Evolutionary conservation across 2,329 filamentous ascomycete genomes (phyloP), one percentile per base, ranked within the genome.

Genomic region (Fusarium cicatricum): DNA sequence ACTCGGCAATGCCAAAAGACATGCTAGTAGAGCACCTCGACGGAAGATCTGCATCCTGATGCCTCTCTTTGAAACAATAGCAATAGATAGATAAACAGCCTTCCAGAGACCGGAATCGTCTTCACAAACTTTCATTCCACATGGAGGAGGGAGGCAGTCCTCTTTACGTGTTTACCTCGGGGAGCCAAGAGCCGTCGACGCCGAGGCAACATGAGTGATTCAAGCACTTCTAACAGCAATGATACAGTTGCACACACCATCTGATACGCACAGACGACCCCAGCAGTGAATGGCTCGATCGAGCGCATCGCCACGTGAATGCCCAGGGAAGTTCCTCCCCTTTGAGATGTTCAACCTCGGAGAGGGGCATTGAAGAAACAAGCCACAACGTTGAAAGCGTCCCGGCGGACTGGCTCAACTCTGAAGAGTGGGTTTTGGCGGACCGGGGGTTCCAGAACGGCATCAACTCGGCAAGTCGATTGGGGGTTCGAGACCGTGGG

Each of bases 1-100:
- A 11, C 32, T n/a, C n/a, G 48, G 46, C 15, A 62, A 31, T 37
- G 42, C 42, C 45, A 39, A 23, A 11, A 62, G 36, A 34, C 49
- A 53, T 21, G 39, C 58, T 16, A 55, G 11, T 14, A 62, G 15
- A 39, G 50, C n/a, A 16, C 16, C 26, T 21, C 55, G 41, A 33
- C 38, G 54, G 15, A 47, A 19, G 4, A 58, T 28, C 31, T 28
- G 28, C 55, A 58, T 58, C 17, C 19, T 17, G 34, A 40, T 23
- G 16, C 26, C 26, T 32, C 19, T 46, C 34, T 11, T 21, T 12
- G 19, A 36, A 36, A 23, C 11, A 32, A 6, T 17, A 28, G 5
- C 9, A 21, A 7, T 10, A 26, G 9, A 8, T 26, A 26, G 9
- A 10, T 7, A 8, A 26, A 3, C 9, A 26, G 9, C 23, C 23